phyloP scores from a whole-genome alignment of 2,329 filamentous ascomycete genomes.

The Monilinia polystroma region DNA sequence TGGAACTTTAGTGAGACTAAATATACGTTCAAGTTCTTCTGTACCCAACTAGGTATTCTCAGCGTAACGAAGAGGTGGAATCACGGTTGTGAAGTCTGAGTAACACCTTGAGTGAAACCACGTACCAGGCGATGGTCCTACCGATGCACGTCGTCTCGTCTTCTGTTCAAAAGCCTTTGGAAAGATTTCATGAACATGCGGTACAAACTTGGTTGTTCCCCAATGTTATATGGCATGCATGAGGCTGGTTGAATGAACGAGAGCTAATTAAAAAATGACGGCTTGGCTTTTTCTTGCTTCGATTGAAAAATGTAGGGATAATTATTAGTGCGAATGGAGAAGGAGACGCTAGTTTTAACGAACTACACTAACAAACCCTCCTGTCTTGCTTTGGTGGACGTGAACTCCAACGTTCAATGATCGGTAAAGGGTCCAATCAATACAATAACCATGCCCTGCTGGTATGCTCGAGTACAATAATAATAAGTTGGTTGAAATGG shows the following conservation, averaged over 20 bases:
- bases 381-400: too few relatives aligned
- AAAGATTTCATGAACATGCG: neutral
- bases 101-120: neutral
- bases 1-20: neutral
- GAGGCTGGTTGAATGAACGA: slow-evolving; percentile 4
- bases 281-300: neutral
- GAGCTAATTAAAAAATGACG: neutral
- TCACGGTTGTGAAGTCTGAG: neutral
- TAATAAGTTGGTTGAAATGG: neutral
- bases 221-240: neutral
- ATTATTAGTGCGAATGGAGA: neutral
- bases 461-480: too few relatives aligned
- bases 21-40: neutral
- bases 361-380: neutral
- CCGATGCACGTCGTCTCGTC: neutral
- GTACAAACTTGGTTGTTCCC: neutral
- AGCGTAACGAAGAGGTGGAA: neutral
- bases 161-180: neutral
- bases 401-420: too few relatives aligned
- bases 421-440: neutral
- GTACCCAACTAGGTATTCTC: neutral
- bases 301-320: neutral
- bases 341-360: neutral
- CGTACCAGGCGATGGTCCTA: neutral
- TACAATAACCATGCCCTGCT: too few relatives aligned